phyloP scores from a whole-genome alignment of 306 rosid species.

The Ammopiptanthus mongolicus region DNA sequence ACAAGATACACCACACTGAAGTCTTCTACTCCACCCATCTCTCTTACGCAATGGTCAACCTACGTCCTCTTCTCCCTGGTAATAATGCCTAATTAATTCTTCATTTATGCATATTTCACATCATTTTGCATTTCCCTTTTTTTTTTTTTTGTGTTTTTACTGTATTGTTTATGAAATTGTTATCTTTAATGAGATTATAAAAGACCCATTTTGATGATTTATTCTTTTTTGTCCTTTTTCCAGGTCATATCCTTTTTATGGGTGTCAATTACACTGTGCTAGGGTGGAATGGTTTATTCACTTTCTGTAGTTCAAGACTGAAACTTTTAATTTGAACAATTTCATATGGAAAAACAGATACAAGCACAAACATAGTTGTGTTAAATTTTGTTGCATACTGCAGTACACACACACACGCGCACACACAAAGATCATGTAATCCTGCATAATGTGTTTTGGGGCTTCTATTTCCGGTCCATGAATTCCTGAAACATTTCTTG shows the following conservation, averaged over 20 bases:
- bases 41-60: constrained; percentile 80
- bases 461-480: background rate
- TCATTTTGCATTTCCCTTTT: background rate
- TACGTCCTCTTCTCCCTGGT: constrained; percentile 95
- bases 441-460: background rate
- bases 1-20: constrained; percentile 60
- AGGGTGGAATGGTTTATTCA: constrained; percentile 13
- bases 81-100: too few relatives aligned
- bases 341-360: constrained; percentile 11
- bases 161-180: background rate
- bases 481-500: background rate
- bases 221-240: constrained; percentile 31
- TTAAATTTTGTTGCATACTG: background rate
- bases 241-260: constrained; percentile 97
- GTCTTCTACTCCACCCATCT: constrained; percentile 70
- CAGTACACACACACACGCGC: background rate
- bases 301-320: constrained; percentile 1
- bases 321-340: background rate
- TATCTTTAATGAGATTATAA: constrained; percentile 2
- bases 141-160: background rate
- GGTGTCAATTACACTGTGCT: background rate
- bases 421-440: background rate
- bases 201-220: constrained; percentile 12
- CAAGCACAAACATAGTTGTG: background rate
- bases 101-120: background rate